phyloP scores from a whole-genome alignment of 1,139 yeast species.

The Sugiyamaella japonica region DNA sequence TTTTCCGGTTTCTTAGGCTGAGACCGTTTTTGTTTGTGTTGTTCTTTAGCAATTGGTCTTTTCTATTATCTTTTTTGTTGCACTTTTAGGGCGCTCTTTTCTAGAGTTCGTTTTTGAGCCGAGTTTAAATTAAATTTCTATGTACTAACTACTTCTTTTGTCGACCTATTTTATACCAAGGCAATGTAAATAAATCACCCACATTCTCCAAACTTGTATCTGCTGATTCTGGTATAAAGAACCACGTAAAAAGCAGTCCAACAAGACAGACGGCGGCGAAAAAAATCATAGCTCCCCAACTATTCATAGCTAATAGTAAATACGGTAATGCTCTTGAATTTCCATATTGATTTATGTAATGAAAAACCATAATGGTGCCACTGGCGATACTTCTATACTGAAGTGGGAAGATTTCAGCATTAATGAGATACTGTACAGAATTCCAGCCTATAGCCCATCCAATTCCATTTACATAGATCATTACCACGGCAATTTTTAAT shows the following conservation, averaged over 20 bases:
- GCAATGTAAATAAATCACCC: constrained; percentile 58
- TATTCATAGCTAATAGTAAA: constrained; percentile 51
- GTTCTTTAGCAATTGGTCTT: background rate
- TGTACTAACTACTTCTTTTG: constrained; percentile 4
- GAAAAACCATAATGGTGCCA: constrained; percentile 56
- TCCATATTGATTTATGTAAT: constrained; percentile 61
- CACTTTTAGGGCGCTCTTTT: background rate
- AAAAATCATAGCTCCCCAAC: constrained; percentile 56
- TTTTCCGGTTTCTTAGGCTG: constrained; percentile 18
- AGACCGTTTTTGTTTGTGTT: background rate
- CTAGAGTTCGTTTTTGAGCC: background rate
- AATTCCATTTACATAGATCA: constrained; percentile 53
- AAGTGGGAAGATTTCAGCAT: constrained; percentile 60
- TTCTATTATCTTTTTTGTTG: background rate
- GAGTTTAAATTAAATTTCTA: background rate
- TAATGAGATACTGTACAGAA: constrained; percentile 57
- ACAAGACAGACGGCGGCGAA: constrained; percentile 49
- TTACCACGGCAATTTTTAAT: constrained; percentile 47
- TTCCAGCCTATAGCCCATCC: constrained; percentile 70
- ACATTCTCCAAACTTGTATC: constrained; percentile 57
- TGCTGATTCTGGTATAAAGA: constrained; percentile 55
- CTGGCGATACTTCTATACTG: constrained; percentile 56
- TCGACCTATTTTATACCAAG: constrained; percentile 48
- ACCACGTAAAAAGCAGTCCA: constrained; percentile 52
- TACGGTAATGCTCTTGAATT: constrained; percentile 58